phyloP scores from a whole-genome alignment of 352 stramenopile species.

The Phytopythium aichiense region DNA sequence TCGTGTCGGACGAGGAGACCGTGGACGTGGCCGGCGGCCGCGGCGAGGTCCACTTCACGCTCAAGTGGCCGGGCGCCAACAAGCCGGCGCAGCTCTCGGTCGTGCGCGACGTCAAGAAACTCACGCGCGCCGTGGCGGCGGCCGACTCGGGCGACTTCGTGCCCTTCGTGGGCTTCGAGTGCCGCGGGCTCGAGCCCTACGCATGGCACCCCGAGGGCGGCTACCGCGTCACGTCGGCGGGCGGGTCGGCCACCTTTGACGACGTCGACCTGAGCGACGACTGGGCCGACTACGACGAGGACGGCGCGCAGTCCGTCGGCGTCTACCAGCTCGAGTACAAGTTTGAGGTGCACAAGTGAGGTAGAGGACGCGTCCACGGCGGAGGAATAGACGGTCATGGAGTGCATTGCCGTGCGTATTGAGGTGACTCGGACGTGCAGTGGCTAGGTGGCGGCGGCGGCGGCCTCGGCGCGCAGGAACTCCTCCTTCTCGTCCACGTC shows the following conservation, averaged over 20 bases:
- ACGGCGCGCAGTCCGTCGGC: constrained; percentile 71
- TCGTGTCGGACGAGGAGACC: constrained; percentile 78
- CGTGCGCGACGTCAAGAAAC: constrained; percentile 84
- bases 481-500: constrained; percentile 78
- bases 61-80: constrained; percentile 84
- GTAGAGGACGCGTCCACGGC: background rate
- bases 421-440: no score
- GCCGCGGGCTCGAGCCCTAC: constrained; percentile 74
- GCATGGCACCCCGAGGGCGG: constrained; percentile 78
- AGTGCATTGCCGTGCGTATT: no score
- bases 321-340: constrained; percentile 80
- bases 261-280: constrained; percentile 81
- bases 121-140: constrained; percentile 51
- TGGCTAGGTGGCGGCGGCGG: background rate
- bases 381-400: background rate
- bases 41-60: constrained; percentile 72
- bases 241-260: constrained; percentile 60
- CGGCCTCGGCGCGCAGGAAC: constrained; percentile 36
- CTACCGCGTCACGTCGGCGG: constrained; percentile 64
- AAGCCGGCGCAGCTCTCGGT: constrained; percentile 81
- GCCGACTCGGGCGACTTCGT: constrained; percentile 72
- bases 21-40: constrained; percentile 71
- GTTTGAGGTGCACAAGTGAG: constrained; percentile 75
- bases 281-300: constrained; percentile 85
- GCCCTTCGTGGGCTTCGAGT: constrained; percentile 86